phyloP scores from a whole-genome alignment of 1,284 basidiomycete species.

The Farysia itapuensis region DNA sequence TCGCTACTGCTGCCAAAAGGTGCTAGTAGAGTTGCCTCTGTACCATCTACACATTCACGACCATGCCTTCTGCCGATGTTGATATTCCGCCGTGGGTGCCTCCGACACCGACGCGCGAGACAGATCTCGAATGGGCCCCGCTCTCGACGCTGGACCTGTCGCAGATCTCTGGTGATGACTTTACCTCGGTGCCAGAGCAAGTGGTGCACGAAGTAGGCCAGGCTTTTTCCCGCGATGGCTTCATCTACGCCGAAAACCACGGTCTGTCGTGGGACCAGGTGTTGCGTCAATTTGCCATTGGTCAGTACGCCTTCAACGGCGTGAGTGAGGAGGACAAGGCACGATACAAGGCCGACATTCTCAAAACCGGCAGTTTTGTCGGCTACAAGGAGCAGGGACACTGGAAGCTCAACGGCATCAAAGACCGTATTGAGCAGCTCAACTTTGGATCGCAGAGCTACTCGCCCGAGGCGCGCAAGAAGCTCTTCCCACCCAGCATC shows the following conservation, averaged over 20 bases:
- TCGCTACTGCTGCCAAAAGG: too few species aligned
- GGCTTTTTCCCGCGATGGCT: constrained; percentile 49
- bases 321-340: constrained; percentile 49
- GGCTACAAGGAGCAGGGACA: constrained; percentile 63
- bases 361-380: constrained; percentile 50
- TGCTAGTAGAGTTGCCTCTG: too few species aligned
- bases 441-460: constrained; percentile 61
- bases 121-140: constrained; percentile 57
- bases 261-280: constrained; percentile 51
- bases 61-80: constrained; percentile 2
- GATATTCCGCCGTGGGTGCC: constrained; percentile 50
- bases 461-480: constrained; percentile 12
- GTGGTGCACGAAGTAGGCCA: constrained; percentile 49
- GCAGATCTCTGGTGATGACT: constrained; percentile 46
- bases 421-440: constrained; percentile 62
- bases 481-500: constrained; percentile 41
- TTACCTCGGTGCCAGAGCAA: constrained; percentile 39
- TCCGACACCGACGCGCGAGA: constrained; percentile 38
- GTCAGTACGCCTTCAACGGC: constrained; percentile 53
- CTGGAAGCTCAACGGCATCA: constrained; percentile 59
- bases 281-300: constrained; percentile 56
- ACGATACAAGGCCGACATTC: constrained; percentile 52
- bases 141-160: constrained; percentile 54
- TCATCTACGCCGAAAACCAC: constrained; percentile 58
- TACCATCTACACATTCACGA: too few species aligned